phyloP scores from a whole-genome alignment of 202 grass and related monocot species.

The Zizania palustris region DNA sequence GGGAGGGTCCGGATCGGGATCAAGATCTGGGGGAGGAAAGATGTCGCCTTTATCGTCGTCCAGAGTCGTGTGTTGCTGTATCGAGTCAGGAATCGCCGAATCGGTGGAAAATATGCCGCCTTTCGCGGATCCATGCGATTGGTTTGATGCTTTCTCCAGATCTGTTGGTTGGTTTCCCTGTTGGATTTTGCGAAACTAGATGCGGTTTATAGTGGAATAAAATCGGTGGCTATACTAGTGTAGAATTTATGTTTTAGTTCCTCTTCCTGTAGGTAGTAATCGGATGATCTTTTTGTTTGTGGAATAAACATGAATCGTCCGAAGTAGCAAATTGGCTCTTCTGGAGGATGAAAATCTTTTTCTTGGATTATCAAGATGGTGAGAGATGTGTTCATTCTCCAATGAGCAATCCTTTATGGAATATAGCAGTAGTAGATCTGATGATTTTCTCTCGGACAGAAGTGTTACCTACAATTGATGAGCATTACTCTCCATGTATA shows the following conservation, averaged over 20 bases:
- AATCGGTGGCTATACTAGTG: neutral
- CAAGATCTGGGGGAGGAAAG: neutral
- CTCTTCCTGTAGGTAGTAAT: neutral
- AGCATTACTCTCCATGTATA: neutral
- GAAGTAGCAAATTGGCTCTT: neutral
- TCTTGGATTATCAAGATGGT: neutral
- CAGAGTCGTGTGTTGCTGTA: too few species aligned
- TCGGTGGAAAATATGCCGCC: neutral
- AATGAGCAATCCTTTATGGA: neutral
- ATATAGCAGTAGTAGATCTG: neutral
- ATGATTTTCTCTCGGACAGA: neutral
- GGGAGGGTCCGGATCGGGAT: neutral
- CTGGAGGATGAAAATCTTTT: neutral
- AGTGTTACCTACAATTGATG: neutral
- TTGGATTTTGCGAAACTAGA: neutral
- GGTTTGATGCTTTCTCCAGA: neutral
- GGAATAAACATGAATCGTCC: neutral
- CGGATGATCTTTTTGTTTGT: neutral
- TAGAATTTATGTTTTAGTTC: neutral
- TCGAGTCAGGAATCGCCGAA: neutral
- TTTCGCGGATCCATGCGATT: constrained; percentile 2
- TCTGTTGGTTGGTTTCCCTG: neutral
- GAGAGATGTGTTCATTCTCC: neutral
- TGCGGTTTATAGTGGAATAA: neutral
- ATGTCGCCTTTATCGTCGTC: too few species aligned